A percentile compares a stretch with the other conserved stretches of the same genome.
Evolutionary conservation across 2,329 filamentous ascomycete species (phyloP).

Genomic region (Cladosporium sp.): DNA sequence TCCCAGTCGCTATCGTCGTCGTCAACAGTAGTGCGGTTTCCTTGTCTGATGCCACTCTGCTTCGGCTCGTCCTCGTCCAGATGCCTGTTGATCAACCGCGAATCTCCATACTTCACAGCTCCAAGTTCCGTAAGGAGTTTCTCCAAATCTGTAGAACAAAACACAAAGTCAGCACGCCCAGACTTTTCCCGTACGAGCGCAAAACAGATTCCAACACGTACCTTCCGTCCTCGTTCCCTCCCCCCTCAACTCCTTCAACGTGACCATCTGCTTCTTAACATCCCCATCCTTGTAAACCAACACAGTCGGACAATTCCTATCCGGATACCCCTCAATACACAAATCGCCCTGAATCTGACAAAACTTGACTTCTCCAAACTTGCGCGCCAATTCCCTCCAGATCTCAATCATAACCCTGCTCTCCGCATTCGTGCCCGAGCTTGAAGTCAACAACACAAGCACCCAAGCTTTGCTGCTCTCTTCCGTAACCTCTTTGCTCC

Average conservation of each 20-base stretch:
- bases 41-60: slow-evolving; percentile 53
- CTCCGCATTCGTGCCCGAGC: slow-evolving; percentile 75
- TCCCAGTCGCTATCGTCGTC: slow-evolving; percentile 58
- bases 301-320: slow-evolving; percentile 90
- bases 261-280: slow-evolving; percentile 89
- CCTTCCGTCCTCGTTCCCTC: slow-evolving; percentile 56
- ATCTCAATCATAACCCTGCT: slow-evolving; percentile 78
- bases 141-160: slow-evolving; percentile 59
- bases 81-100: slow-evolving; percentile 63
- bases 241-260: slow-evolving; percentile 73
- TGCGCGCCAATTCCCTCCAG: slow-evolving; percentile 76
- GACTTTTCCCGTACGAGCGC: neutral
- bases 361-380: slow-evolving; percentile 95
- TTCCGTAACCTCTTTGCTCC: slow-evolving; percentile 85
- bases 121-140: slow-evolving; percentile 76
- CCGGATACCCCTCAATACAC: slow-evolving; percentile 95
- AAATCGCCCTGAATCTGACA: slow-evolving; percentile 89
- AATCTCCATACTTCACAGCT: slow-evolving; percentile 72
- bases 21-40: slow-evolving; percentile 35
- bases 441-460: slow-evolving; percentile 76
- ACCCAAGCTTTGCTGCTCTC: slow-evolving; percentile 66
- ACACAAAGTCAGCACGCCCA: neutral
- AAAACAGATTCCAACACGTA: slow-evolving; percentile 37
- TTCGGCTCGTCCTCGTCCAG: slow-evolving; percentile 52
- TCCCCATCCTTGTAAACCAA: slow-evolving; percentile 89